These are phyloP conservation scores for Microdochium trichocladiopsis DNA, from an alignment of 2,329 filamentous ascomycete genomes.

Conservation along the genomic window DNA sequence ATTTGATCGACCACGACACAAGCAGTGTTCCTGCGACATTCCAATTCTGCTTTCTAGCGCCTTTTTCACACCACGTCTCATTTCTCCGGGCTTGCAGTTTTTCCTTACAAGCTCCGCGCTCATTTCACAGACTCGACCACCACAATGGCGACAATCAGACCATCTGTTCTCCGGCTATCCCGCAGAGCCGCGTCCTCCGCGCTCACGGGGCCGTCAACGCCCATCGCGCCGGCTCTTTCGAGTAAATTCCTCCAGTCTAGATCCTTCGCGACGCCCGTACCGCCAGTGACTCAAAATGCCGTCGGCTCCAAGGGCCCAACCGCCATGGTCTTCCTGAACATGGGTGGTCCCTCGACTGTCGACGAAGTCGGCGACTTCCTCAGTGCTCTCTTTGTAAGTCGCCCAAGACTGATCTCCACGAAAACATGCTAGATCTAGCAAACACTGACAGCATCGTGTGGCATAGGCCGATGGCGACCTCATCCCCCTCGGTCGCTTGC, in stretches of 20 bases:
- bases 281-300: conserved; percentile 74
- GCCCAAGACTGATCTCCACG: conserved; percentile 1
- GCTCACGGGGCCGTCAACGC: conserved; percentile 14
- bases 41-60: no score
- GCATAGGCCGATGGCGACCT: conserved; percentile 80
- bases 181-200: conserved; percentile 18
- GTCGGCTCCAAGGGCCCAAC: conserved; percentile 72
- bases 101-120: no score
- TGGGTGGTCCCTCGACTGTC: conserved; percentile 89
- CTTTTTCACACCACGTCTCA: no score
- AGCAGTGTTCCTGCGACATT: no score
- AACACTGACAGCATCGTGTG: conserved; percentile 7
- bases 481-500: conserved; percentile 88
- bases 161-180: conserved; percentile 28
- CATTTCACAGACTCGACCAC: no score
- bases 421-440: not conserved
- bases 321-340: conserved; percentile 98
- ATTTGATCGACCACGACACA: not conserved
- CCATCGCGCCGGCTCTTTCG: conserved; percentile 9
- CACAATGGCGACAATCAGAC: conserved; percentile 25
- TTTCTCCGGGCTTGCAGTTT: not conserved
- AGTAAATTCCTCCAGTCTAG: conserved; percentile 29
- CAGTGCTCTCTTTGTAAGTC: conserved; percentile 79
- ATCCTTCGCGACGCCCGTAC: conserved; percentile 54
- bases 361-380: conserved; percentile 86